Evolutionary conservation across 2,329 filamentous ascomycete species (phyloP), one percentile per base, ranked within the genome.

Genomic region (Stagonosporopsis chrysanthemi): DNA sequence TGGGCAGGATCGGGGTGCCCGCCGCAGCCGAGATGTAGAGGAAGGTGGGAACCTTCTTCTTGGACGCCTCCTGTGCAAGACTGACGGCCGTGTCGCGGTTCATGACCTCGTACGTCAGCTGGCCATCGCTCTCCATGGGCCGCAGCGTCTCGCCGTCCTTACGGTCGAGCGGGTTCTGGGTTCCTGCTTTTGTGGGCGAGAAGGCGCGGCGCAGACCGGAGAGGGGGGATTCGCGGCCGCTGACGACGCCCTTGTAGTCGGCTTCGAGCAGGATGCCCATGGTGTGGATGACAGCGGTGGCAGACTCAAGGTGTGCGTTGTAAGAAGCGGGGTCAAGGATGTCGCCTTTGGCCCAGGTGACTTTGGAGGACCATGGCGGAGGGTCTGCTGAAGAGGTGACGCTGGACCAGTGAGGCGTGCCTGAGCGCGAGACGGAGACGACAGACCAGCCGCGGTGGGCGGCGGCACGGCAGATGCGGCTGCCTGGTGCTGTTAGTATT

Each of bases 211-310:
- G 85, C 14, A 99, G 80, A 1, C 92, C 94, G 6, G 86, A 78
- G 49, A 96, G 78, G n/a, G 92, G 87, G 0, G 90, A 92, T 70
- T 97, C 93, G 58, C 86, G 87, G 47, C 95, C 95, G 19, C 87
- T 89, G 24, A 99, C 75, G 15, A 97, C 89, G 66, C 90, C 90
- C 79, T 99, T 99, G 86, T 99, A 99, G 81, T 99, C 95, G 46
- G 93, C 92, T 81, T 99, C 95, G 9, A 99, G 86, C 17, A 99
- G 84, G 68, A 99, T 97, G 9, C 95, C 95, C 89, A 98, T 93
- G 71, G 85, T 92, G 82, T 99, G 95, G 43, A 99, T 89, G 24
- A 98, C 93, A 54, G 88, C 93, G 75, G 92, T 87, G 60, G 92
- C 91, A 54, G 85, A 86, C 65, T 86, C 84, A 60, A 99, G 86